A percentile compares a stretch with the other conserved stretches of the same genome.
Evolutionary conservation across 192 early-diverging fungal species (phyloP).

Genomic region (Spizellomyces punctatus): DNA sequence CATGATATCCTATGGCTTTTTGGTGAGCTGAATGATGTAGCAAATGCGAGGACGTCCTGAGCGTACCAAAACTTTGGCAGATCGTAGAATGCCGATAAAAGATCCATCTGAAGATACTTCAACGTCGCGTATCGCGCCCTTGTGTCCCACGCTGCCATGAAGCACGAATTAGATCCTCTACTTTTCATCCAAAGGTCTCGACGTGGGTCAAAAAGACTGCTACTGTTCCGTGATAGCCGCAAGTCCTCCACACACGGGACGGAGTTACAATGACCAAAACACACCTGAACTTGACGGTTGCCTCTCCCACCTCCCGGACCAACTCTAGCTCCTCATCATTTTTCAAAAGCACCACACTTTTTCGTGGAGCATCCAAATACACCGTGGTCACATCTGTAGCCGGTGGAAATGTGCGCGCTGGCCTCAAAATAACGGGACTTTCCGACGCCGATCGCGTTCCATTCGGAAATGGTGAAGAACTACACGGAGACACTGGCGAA

Average conservation of each 20-base stretch:
- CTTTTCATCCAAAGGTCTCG: not conserved
- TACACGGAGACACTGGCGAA: too few relatives aligned
- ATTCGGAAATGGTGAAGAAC: too few relatives aligned
- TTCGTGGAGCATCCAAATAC: not conserved
- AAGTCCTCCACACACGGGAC: too few relatives aligned
- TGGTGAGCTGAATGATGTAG: not conserved
- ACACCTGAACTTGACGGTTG: not conserved
- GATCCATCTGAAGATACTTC: conserved; percentile 4
- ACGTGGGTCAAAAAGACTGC: not conserved
- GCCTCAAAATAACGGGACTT: not conserved
- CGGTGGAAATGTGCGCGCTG: not conserved
- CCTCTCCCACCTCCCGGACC: not conserved
- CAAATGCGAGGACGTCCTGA: not conserved
- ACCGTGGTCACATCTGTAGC: conserved; percentile 10
- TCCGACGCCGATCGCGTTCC: too few relatives aligned
- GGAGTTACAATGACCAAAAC: not conserved
- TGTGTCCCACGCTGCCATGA: conserved; percentile 4
- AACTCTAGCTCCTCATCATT: conserved; percentile 8
- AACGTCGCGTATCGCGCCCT: conserved; percentile 14
- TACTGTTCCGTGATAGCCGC: too few relatives aligned
- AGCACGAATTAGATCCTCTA: not conserved
- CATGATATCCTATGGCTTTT: conserved; percentile 11
- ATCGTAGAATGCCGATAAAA: conserved; percentile 16
- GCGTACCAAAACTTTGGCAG: conserved; percentile 22
- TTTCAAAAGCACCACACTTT: not conserved